phyloP scores from a whole-genome alignment of 192 early-diverging fungal genomes.

The Geranomyces michiganensis region DNA sequence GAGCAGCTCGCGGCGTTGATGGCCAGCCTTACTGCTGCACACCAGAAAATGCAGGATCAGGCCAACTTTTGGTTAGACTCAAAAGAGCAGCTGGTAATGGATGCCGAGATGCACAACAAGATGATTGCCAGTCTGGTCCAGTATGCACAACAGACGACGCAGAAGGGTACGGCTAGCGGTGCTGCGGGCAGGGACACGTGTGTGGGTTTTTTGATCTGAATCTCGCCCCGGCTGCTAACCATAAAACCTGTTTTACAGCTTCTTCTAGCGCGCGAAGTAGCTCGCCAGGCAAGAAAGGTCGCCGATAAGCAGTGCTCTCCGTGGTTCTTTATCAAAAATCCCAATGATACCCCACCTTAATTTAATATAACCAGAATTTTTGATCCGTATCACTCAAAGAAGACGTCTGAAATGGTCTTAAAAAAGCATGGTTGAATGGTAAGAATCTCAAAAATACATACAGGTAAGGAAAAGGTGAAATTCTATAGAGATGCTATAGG shows the following conservation, averaged over 20 bases:
- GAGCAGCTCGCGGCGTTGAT: slow-evolving; percentile 46
- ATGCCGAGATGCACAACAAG: slow-evolving; percentile 69
- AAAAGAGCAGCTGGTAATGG: slow-evolving; percentile 64
- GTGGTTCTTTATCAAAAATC: too few species aligned
- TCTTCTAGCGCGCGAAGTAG: slow-evolving; percentile 7
- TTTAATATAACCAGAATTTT: too few species aligned
- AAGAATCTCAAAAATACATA: too few species aligned
- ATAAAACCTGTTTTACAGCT: not conserved
- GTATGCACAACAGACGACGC: slow-evolving; percentile 52
- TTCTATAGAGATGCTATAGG: too few species aligned
- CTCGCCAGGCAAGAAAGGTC: slow-evolving; percentile 24
- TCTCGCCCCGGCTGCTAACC: not conserved
- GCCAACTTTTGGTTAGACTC: slow-evolving; percentile 60
- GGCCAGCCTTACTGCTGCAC: slow-evolving; percentile 28
- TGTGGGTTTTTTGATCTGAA: not conserved
- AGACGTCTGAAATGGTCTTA: too few species aligned
- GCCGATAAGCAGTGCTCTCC: not conserved
- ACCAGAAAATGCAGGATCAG: slow-evolving; percentile 56
- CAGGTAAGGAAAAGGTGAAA: too few species aligned
- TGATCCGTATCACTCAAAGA: too few species aligned
- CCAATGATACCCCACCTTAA: too few species aligned
- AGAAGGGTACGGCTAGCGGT: slow-evolving; percentile 30
- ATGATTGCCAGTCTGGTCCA: slow-evolving; percentile 64
- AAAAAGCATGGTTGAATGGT: too few species aligned
- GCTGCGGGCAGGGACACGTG: not conserved